These are phyloP conservation scores for Neurospora sp. DNA, from an alignment of 2,329 filamentous ascomycete genomes.

Conservation along the genomic window DNA sequence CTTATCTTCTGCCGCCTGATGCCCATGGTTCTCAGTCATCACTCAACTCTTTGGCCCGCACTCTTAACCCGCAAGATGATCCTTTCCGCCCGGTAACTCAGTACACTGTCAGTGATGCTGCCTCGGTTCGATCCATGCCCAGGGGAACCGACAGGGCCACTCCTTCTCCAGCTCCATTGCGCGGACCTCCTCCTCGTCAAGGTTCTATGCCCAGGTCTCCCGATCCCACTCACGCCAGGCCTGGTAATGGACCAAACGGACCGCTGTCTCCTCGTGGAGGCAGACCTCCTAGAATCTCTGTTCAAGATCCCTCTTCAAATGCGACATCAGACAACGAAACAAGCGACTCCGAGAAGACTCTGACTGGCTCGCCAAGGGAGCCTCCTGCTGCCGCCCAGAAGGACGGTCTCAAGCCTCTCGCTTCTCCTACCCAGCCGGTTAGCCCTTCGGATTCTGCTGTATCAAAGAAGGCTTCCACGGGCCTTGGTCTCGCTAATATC, in stretches of 20 bases:
- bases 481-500: slow-evolving; percentile 12
- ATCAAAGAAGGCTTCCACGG: slow-evolving; percentile 6
- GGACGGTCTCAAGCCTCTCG: slow-evolving; percentile 5
- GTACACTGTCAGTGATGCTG: slow-evolving; percentile 47
- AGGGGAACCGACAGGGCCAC: slow-evolving; percentile 34
- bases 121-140: slow-evolving; percentile 43
- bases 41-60: slow-evolving; percentile 72
- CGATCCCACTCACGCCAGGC: background rate
- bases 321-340: background rate
- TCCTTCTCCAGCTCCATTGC: background rate
- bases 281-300: background rate
- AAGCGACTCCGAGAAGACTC: background rate
- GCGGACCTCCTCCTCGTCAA: background rate
- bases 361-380: slow-evolving; percentile 3
- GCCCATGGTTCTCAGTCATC: slow-evolving; percentile 75
- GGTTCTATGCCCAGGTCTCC: background rate
- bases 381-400: slow-evolving; percentile 14
- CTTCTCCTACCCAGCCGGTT: slow-evolving; percentile 10
- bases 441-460: slow-evolving; percentile 15
- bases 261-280: background rate
- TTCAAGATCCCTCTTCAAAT: background rate
- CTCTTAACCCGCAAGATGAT: slow-evolving; percentile 65
- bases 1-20: slow-evolving; percentile 85
- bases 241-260: background rate
- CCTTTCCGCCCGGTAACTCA: slow-evolving; percentile 61